Conservation (phyloP, 208 protist species). For the Leishmania braziliensis region DNA sequence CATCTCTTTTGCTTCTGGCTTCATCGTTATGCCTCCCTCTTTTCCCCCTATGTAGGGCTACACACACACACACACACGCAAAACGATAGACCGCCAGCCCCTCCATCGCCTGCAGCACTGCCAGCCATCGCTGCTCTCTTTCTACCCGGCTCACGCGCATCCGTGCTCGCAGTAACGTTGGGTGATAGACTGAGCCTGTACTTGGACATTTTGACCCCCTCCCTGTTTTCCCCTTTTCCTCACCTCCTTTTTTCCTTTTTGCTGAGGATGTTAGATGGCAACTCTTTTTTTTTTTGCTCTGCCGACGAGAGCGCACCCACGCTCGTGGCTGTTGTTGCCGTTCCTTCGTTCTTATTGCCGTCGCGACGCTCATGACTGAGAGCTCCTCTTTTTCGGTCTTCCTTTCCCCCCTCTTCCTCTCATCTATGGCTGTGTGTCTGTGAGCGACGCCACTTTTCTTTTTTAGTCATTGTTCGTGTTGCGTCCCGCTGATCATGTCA, state of each 20-base stretch:
- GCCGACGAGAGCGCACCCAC: neutral
- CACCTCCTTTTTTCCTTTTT: neutral
- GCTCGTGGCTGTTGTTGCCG: neutral
- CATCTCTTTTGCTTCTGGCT: neutral
- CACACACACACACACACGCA: neutral
- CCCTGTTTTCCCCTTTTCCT: neutral
- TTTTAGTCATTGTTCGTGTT: neutral
- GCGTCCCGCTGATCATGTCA: neutral
- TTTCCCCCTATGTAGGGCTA: no score
- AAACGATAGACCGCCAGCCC: no score
- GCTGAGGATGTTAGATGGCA: neutral
- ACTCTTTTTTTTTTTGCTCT: neutral
- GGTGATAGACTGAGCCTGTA: neutral
- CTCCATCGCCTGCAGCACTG: no score
- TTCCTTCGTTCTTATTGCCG: neutral
- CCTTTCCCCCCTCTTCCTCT: no score
- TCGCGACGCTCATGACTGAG: neutral
- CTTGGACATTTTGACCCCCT: neutral
- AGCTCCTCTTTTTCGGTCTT: neutral
- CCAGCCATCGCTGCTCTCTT: neutral
- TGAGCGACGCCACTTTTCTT: neutral
- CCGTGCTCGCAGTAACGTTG: neutral
- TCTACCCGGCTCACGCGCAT: neutral
- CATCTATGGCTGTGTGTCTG: neutral
- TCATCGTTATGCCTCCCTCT: neutral